A percentile compares a stretch with the other conserved stretches of the same genome.
Conservation (phyloP, 192 early-diverging fungal genomes). For the Linnemannia elongata region DNA sequence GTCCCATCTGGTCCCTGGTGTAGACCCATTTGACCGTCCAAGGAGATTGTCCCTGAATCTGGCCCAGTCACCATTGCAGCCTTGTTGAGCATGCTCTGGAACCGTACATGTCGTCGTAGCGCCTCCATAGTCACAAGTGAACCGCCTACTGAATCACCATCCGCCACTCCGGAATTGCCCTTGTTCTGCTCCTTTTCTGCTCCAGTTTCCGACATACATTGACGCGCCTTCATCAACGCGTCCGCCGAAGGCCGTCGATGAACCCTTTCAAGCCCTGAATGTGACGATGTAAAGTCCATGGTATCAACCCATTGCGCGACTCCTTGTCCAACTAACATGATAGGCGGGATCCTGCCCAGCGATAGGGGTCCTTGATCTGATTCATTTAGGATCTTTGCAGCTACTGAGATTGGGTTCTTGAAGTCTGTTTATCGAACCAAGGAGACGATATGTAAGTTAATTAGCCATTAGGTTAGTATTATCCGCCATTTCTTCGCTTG, state of each 20-base stretch:
- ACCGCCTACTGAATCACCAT: background rate
- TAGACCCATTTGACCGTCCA: background rate
- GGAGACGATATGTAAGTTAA: too few species aligned
- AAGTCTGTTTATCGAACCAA: too few species aligned
- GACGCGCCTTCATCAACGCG: background rate
- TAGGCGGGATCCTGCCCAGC: slow-evolving; percentile 61
- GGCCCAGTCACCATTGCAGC: background rate
- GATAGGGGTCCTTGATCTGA: slow-evolving; percentile 60
- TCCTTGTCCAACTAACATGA: slow-evolving; percentile 49
- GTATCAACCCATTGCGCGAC: slow-evolving; percentile 37
- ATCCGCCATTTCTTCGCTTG: too few species aligned
- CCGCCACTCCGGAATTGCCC: background rate
- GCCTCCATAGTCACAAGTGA: slow-evolving; percentile 19
- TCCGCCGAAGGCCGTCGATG: background rate
- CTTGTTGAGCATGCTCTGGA: slow-evolving; percentile 15
- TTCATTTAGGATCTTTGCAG: slow-evolving; percentile 64
- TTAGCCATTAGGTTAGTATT: slow-evolving; percentile 4
- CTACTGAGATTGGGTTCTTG: slow-evolving; percentile 75
- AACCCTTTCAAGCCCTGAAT: background rate
- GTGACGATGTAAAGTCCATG: slow-evolving; percentile 17
- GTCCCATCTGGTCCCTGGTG: background rate
- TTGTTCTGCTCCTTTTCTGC: too few species aligned
- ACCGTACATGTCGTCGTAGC: background rate
- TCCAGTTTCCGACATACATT: background rate
- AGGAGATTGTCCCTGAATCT: background rate